Evolutionary conservation across 768 basidiomycete species (phyloP), one percentile per base, ranked within the genome.

Genomic region (Lactifluus hygrophoroides): DNA sequence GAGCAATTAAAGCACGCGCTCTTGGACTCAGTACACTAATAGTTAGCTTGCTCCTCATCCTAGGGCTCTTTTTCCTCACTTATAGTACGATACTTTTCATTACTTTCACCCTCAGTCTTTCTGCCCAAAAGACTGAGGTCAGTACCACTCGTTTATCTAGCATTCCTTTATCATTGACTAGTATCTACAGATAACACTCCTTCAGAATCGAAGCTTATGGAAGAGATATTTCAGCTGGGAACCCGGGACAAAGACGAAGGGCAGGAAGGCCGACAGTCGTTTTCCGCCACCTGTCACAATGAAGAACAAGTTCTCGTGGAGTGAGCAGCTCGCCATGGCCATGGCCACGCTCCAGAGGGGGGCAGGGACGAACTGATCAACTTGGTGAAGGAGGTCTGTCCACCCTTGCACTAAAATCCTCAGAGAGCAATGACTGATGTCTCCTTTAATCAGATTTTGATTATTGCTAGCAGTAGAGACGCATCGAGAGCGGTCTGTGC

Each of bases 241-340:
- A 71, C 84, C 85, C 0, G 75, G 76, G 38, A 64, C 63, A 62
- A 84, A 72, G 65, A 73, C 64, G 68, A 69, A 69, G 52, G 73
- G 72, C 55, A 66, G 67, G 40, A 72, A 75, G 49, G 69, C 69
- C 51, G 80, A 81, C 62, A 73, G 68, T 13, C 69, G 71, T 49
- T 77, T 77, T 68, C 79, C 83, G 38, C 78, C 75, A 14, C 92
- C 94, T 51, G 80, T 95, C 28, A 76, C 81, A 59, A 83, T 95
- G 61, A 88, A 89, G 76, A 90, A 90, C 65, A 91, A 90, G 6
- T 86, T 90, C 71, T 83, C 87, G 16, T 88, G 86, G 84, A 91
- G 84, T 64, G 86, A 97, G 66, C 85, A 97, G 70, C 76, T 98
- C 47, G 94, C 89, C 3, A 90, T 97, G 64, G 84, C 84, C 3